Percentiles rank a stretch among this genome's conserved stretches.
These are phyloP conservation scores for Sindora glabra DNA, from an alignment of 306 rosid genomes.

Conservation along the genomic window DNA sequence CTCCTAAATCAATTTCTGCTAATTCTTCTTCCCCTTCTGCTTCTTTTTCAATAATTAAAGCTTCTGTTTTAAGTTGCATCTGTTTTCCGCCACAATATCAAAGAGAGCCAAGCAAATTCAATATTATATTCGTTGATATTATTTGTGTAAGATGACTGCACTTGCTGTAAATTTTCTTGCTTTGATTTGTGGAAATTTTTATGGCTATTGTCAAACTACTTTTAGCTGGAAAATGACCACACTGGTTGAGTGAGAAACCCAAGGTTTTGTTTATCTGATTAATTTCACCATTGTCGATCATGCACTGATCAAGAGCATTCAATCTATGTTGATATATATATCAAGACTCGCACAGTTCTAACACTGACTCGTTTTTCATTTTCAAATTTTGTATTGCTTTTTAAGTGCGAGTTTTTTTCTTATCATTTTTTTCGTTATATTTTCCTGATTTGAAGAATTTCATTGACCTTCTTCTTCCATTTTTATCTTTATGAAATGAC, in stretches of 20 bases:
- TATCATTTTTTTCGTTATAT: conserved; percentile 4
- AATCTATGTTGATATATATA: conserved; percentile 10
- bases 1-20: too few relatives aligned
- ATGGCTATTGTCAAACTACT: conserved; percentile 1
- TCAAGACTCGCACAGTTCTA: conserved; percentile 20
- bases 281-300: conserved; percentile 7
- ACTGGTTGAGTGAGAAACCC: not conserved
- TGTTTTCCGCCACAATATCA: too few relatives aligned
- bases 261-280: conserved; percentile 6
- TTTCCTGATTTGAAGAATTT: conserved; percentile 5
- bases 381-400: conserved; percentile 46
- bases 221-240: conserved; percentile 31
- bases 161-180: not conserved
- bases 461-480: conserved; percentile 23
- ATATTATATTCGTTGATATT: too few relatives aligned
- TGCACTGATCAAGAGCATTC: conserved; percentile 17
- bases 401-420: conserved; percentile 41
- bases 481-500: conserved; percentile 28
- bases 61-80: too few relatives aligned
- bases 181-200: conserved; percentile 11
- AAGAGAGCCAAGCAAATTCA: too few relatives aligned
- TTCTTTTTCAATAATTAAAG: not conserved
- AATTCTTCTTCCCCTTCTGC: not conserved
- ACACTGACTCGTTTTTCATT: conserved; percentile 13
- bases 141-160: conserved; percentile 16